Conservation (phyloP, 1,284 basidiomycete genomes). For the Fomitopsis pinicola region DNA sequence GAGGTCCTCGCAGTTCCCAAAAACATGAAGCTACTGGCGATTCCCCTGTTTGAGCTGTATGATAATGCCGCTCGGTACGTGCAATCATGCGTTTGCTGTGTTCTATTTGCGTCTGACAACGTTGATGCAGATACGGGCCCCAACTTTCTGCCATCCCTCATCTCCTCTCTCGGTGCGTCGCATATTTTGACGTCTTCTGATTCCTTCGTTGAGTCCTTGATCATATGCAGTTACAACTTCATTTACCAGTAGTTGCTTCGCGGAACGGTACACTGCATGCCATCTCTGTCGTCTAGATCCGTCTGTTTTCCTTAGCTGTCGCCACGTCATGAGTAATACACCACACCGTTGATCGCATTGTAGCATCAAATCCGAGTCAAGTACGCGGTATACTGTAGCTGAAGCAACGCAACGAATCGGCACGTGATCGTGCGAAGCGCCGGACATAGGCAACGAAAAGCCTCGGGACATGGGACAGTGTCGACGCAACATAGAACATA, state of each 20-base stretch:
- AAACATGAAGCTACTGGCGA: slow-evolving; percentile 97
- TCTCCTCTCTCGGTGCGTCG: slow-evolving; percentile 76
- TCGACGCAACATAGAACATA: no score
- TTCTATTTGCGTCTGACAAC: not conserved
- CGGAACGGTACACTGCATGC: not conserved
- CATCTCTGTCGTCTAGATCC: not conserved
- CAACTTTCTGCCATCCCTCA: slow-evolving; percentile 95
- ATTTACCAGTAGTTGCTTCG: slow-evolving; percentile 50
- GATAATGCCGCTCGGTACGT: slow-evolving; percentile 88
- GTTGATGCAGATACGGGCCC: slow-evolving; percentile 65
- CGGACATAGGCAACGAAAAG: no score
- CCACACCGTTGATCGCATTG: not conserved
- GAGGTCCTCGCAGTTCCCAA: slow-evolving; percentile 95
- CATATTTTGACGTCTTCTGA: not conserved
- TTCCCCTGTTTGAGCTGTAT: slow-evolving; percentile 95
- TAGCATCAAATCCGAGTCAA: not conserved
- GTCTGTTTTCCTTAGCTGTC: not conserved
- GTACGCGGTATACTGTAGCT: not conserved
- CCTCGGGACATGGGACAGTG: no score
- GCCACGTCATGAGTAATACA: not conserved
- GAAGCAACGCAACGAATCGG: no score
- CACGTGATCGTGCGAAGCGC: no score
- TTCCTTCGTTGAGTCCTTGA: not conserved
- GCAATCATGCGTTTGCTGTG: not conserved
- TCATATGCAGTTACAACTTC: slow-evolving; percentile 52